Conservation (phyloP, 257 asterid species). For the Ocimum tenuiflorum region DNA sequence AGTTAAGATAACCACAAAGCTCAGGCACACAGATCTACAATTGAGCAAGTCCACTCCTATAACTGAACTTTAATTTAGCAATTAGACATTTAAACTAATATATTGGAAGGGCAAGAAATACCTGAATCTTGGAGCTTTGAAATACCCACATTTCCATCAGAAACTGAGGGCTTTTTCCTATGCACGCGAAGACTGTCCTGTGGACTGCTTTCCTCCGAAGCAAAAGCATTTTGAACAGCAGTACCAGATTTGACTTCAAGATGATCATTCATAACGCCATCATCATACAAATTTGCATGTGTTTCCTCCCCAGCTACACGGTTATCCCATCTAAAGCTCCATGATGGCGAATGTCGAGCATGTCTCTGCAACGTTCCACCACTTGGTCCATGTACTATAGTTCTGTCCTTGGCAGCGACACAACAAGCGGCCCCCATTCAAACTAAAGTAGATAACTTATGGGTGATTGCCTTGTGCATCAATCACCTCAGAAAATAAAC, state of each 20-base stretch:
- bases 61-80: no score
- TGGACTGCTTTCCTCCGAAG: conserved; percentile 58
- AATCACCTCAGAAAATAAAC: conserved; percentile 8
- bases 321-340: conserved; percentile 89
- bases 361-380: conserved; percentile 51
- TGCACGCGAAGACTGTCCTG: conserved; percentile 40
- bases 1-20: no score
- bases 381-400: conserved; percentile 47
- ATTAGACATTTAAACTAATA: no score
- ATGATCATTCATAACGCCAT: conserved; percentile 28
- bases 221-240: conserved; percentile 39
- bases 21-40: no score
- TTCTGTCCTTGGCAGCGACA: conserved; percentile 66
- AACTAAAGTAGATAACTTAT: conserved; percentile 1
- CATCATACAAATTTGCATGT: conserved; percentile 40
- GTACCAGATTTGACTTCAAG: conserved; percentile 49
- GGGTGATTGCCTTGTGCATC: conserved; percentile 5
- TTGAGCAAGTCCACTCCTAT: no score
- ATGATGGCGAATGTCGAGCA: conserved; percentile 65
- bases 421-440: conserved; percentile 90
- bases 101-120: conserved; percentile 20
- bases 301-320: conserved; percentile 81
- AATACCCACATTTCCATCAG: conserved; percentile 35
- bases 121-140: conserved; percentile 40
- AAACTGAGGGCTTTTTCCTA: conserved; percentile 49